phyloP scores from a whole-genome alignment of 2,329 filamentous ascomycete species.

The Fusarium decemcellulare region DNA sequence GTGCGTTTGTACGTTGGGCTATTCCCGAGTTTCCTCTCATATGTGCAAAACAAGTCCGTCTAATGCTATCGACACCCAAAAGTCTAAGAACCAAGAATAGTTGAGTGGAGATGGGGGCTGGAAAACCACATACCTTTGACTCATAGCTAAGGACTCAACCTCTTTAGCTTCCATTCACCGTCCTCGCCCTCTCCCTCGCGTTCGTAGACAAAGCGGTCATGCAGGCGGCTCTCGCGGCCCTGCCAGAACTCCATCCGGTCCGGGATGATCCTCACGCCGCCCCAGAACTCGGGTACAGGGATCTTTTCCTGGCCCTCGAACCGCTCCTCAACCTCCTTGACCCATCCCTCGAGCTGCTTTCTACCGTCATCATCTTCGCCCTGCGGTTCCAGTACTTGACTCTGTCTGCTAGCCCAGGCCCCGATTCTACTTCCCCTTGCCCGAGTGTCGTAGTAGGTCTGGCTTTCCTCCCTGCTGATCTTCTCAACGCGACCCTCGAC shows the following conservation, averaged over 20 bases:
- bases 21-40: too few species aligned
- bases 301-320: conserved; percentile 86
- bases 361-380: conserved; percentile 74
- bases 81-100: neutral
- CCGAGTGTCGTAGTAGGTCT: conserved; percentile 75
- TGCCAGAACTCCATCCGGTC: conserved; percentile 97
- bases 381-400: conserved; percentile 74
- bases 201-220: conserved; percentile 93
- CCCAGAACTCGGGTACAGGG: conserved; percentile 95
- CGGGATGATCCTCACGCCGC: conserved; percentile 87
- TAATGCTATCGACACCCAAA: neutral
- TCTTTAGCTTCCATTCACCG: conserved; percentile 75
- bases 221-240: conserved; percentile 88
- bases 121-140: too few species aligned
- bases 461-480: conserved; percentile 78
- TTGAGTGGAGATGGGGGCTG: neutral
- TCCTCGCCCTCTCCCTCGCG: conserved; percentile 63
- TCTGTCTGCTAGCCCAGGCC: conserved; percentile 95
- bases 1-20: neutral
- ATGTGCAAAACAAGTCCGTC: neutral
- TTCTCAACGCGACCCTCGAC: conserved; percentile 85
- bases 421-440: conserved; percentile 88
- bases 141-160: conserved; percentile 72
- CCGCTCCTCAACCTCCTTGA: conserved; percentile 80
- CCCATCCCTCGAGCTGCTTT: conserved; percentile 81